phyloP scores from a whole-genome alignment of 169 alveolate genomes.

The Babesia caballi region DNA sequence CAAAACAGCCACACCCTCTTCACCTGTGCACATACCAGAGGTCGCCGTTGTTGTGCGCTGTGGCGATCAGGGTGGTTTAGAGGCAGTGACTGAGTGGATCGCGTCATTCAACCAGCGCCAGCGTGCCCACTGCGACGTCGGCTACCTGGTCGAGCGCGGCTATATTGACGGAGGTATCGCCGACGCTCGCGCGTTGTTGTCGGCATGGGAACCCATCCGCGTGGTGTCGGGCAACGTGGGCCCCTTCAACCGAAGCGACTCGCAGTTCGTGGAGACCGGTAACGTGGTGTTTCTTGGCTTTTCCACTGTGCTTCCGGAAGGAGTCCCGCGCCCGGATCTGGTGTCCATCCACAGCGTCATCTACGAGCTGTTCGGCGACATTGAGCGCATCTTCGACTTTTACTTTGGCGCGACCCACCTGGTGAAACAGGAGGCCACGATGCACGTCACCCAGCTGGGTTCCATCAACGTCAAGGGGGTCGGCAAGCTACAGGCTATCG shows the following conservation, averaged over 20 bases:
- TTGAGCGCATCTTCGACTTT: conserved; percentile 65
- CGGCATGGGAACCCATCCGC: conserved; percentile 70
- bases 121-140: conserved; percentile 38
- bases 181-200: conserved; percentile 6
- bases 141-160: conserved; percentile 50
- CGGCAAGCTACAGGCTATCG: conserved; percentile 66
- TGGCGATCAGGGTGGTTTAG: conserved; percentile 85
- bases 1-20: no score
- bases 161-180: neutral
- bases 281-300: conserved; percentile 45
- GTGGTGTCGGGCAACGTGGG: conserved; percentile 82
- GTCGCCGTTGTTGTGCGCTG: conserved; percentile 82
- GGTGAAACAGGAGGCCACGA: conserved; percentile 63
- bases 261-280: conserved; percentile 67
- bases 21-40: conserved; percentile 22
- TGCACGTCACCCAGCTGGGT: conserved; percentile 71
- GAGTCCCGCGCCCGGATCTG: conserved; percentile 45
- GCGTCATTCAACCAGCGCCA: conserved; percentile 44
- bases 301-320: conserved; percentile 5
- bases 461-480: conserved; percentile 62
- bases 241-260: conserved; percentile 77
- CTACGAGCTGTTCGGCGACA: conserved; percentile 81
- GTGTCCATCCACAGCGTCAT: conserved; percentile 83
- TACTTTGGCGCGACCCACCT: conserved; percentile 65
- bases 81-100: conserved; percentile 80